Percentiles rank a stretch among this genome's conserved stretches.
These are phyloP conservation scores for Starmerella kuoi DNA, from an alignment of 805 yeast species.

Conservation along the genomic window DNA sequence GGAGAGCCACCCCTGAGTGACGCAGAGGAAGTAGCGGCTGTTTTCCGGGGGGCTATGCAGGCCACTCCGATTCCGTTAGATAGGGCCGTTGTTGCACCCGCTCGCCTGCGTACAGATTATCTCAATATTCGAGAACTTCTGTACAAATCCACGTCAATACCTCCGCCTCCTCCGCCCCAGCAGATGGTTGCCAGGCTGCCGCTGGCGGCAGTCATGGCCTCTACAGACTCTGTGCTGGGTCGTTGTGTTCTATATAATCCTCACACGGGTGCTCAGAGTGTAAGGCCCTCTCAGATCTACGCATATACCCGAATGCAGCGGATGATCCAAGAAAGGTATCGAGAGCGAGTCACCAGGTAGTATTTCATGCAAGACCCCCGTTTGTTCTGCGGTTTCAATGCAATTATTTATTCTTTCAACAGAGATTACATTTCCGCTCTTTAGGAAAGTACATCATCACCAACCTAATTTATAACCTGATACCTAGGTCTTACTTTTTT, in stretches of 20 bases:
- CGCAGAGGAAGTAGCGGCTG: constrained; percentile 84
- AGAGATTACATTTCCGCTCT: not conserved
- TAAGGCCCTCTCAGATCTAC: constrained; percentile 25
- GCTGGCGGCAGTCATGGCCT: constrained; percentile 24
- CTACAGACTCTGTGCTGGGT: constrained; percentile 28
- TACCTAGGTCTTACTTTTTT: too few species aligned
- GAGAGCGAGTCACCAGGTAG: not conserved
- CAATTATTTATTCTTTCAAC: not conserved
- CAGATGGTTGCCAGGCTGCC: constrained; percentile 26
- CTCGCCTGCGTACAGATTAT: constrained; percentile 53
- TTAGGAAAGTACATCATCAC: too few species aligned
- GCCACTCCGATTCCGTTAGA: constrained; percentile 74
- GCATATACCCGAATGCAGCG: constrained; percentile 7
- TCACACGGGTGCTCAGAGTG: constrained; percentile 21
- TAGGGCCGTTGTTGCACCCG: constrained; percentile 46
- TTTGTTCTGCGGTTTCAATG: not conserved
- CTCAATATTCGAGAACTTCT: constrained; percentile 80
- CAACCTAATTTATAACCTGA: too few species aligned
- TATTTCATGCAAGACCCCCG: not conserved
- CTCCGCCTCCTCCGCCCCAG: constrained; percentile 34
- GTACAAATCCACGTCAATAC: constrained; percentile 58
- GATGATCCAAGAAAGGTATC: constrained; percentile 1
- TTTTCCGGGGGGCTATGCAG: constrained; percentile 68
- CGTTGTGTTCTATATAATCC: constrained; percentile 28
- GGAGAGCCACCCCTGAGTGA: constrained; percentile 44